Evolutionary conservation across 495 filamentous ascomycete genomes (phyloP), one percentile per base, ranked within the genome.

Genomic region (Penicillium pancosmium): DNA sequence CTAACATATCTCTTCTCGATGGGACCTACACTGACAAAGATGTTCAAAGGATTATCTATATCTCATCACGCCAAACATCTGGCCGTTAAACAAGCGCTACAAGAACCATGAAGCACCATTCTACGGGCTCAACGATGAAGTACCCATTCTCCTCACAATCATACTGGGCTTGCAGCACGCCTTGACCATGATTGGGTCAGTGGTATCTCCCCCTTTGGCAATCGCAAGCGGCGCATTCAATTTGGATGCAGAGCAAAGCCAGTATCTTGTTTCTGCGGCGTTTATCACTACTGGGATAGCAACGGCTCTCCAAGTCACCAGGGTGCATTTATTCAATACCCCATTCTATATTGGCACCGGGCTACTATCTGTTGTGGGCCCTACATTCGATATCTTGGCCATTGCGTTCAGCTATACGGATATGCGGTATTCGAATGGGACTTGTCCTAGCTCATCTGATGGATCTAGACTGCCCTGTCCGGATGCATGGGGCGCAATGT

Each of bases 311-410:
- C 91, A 95, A 69, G 91, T 94, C 61, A 92, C 89, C 0, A 73
- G 91, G 25, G 89, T 95, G 59, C 89, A 91, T 67, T 85, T 95
- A 54, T 82, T 76, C 40, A 82, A 81, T 51, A 92, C 90, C 3
- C 87, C 88, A 44, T 91, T 93, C 68, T 92, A 86, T 62, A 75
- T 95, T 61, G 91, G 91, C 25, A 94, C 91, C 0, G 91, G 91
- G 3, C 75, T 93, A 25, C 87, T 94, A 52, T 91, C 88, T 0
- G 91, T 94, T 31, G 88, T 93, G 9, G 90, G 90, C 12, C 91
- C 91, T 7, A 90, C 86, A 2, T 94, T 94, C 69, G 82, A 90
- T 48, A 87, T 91, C 50, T 90, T 95, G 56, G 87, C 90, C 3
- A 86, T 93, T 40, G 88, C 89, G 3, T 82, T 83, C 18, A 90